phyloP scores from a whole-genome alignment of 352 stramenopile species.

The Halophytophthora polymorphica region DNA sequence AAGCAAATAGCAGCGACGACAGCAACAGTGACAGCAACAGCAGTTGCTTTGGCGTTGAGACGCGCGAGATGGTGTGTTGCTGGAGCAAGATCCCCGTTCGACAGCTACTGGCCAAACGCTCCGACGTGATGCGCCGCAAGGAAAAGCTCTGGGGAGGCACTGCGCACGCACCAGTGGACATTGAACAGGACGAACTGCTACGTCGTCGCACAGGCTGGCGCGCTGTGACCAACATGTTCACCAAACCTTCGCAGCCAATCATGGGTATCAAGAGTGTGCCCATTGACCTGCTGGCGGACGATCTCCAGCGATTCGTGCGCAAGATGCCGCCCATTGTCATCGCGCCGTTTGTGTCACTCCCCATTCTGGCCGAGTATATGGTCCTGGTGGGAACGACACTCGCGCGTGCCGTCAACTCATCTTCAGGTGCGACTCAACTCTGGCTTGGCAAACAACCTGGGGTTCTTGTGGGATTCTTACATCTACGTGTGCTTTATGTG shows the following conservation, averaged over 20 bases:
- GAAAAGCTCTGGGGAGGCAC: slow-evolving; percentile 69
- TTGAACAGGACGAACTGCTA: slow-evolving; percentile 73
- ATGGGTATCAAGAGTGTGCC: slow-evolving; percentile 72
- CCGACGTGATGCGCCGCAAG: slow-evolving; percentile 45
- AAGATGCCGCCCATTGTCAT: slow-evolving; percentile 72
- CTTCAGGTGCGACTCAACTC: slow-evolving; percentile 27
- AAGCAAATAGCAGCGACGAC: slow-evolving; percentile 14
- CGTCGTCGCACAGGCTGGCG: slow-evolving; percentile 64
- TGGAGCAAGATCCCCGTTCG: slow-evolving; percentile 76
- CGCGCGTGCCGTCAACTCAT: slow-evolving; percentile 30
- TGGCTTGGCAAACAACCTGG: neutral
- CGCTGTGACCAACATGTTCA: slow-evolving; percentile 68
- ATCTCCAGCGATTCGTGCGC: slow-evolving; percentile 43
- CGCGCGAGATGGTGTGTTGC: slow-evolving; percentile 69
- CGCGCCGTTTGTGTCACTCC: slow-evolving; percentile 56
- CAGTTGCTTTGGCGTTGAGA: slow-evolving; percentile 3
- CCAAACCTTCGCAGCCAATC: slow-evolving; percentile 38
- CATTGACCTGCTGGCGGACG: slow-evolving; percentile 42
- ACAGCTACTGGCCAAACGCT: slow-evolving; percentile 43
- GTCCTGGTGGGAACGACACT: slow-evolving; percentile 54
- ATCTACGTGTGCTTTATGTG: neutral
- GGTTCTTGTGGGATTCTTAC: neutral
- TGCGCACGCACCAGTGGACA: slow-evolving; percentile 56
- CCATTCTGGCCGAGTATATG: slow-evolving; percentile 77
- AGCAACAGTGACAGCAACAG: neutral